Evolutionary conservation across 768 basidiomycete genomes (phyloP).

Genomic region (Phaeotremella skinneri): DNA sequence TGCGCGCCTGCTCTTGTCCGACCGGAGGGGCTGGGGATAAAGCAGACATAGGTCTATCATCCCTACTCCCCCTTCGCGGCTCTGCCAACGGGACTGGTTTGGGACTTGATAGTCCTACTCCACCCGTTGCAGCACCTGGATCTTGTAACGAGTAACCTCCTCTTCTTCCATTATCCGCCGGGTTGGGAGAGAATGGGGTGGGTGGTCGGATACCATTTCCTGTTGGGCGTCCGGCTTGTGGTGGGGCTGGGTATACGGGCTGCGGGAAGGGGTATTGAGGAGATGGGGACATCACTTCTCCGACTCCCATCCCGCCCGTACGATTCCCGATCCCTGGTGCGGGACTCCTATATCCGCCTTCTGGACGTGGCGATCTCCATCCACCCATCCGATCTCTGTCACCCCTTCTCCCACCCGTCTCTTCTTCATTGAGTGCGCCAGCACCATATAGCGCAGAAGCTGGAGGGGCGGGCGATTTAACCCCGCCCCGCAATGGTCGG

Average conservation of each 20-base stretch:
- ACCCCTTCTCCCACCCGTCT: not conserved
- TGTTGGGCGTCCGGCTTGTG: too few species aligned
- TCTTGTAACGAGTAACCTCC: constrained; percentile 18
- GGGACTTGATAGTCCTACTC: too few species aligned
- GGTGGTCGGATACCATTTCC: not conserved
- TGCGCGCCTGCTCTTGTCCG: constrained; percentile 11
- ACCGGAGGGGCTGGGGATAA: too few species aligned
- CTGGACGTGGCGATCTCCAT: not conserved
- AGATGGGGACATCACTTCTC: not conserved
- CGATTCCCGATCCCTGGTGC: too few species aligned
- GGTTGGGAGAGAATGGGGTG: not conserved
- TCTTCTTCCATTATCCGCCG: constrained; percentile 8
- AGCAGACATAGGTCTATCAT: too few species aligned
- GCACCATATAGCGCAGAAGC: too few species aligned
- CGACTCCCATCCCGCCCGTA: too few species aligned
- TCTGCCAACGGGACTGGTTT: constrained; percentile 5
- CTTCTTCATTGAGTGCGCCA: not conserved
- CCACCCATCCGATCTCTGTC: not conserved
- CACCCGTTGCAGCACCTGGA: constrained; percentile 9
- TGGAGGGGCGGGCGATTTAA: too few species aligned
- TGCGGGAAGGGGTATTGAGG: not conserved
- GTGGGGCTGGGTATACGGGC: not conserved
- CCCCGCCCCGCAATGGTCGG: constrained; percentile 7
- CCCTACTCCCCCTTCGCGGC: constrained; percentile 7
- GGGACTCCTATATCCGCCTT: not conserved